Evolutionary conservation across 805 yeast genomes (phyloP), one percentile per base, ranked within the genome.

Genomic region (Candida quercuum): DNA sequence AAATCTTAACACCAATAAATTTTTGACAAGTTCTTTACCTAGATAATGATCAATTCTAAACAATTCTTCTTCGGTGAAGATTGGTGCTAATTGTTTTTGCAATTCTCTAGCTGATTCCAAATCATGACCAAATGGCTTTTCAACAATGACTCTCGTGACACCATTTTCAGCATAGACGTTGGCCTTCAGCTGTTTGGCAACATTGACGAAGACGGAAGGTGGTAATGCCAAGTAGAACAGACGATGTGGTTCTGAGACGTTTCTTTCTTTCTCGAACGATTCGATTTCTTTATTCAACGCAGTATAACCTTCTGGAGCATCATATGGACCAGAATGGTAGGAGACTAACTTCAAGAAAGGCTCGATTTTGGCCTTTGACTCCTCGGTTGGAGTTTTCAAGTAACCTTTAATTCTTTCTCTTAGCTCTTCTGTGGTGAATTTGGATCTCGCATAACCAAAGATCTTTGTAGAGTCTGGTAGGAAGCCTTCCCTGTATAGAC

Each of bases 1-100:
- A 56, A 93, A 93, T 57, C 99, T 78, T 54, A 89, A 69, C 25
- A 88, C 87, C 41, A 87, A 65, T 55, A 93, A 71, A 69, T 91
- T 93, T 72, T 91, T 93, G 40, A 93, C 98, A 89, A 93, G 79
- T 68, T 93, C 99, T 68, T 93, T 93, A 49, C 99, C 99, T 53
- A 93, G 72, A 61, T 93, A 93, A 66, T 93, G 99, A 66, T 93
- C 99, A 52, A 93, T 93, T 70, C 99, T 81, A 71, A 75, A 93
- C 34, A 91, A 69, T 68, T 93, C 98, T 4, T 83, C 89, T 65
- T 93, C 99, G 19, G 76, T 64, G 77, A 89, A 91, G 35, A 89
- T 64, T 15, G 98, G 98, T 14, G 89, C 78, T 52, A 93, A 72
- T 44, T 76, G 72, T 39, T 66, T 55, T 67, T 88, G 96, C 57